These are phyloP conservation scores for Cladosporium phlei DNA, from an alignment of 2,329 filamentous ascomycete species.

Conservation along the genomic window DNA sequence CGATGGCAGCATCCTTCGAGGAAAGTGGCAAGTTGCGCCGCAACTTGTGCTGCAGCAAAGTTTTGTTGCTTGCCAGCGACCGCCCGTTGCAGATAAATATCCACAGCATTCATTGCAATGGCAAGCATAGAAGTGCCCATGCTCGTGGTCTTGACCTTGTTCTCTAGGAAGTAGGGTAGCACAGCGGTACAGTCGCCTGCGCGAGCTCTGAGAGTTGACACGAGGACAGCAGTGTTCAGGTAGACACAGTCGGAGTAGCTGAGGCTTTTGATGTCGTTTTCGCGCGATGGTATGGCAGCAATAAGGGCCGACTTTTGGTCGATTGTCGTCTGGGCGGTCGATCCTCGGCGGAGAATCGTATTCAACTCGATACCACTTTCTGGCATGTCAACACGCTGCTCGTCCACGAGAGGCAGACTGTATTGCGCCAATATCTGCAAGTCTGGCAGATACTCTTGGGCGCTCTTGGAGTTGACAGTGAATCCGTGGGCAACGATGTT, in stretches of 20 bases:
- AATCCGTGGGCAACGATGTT: constrained; percentile 96
- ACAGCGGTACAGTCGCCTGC: constrained; percentile 87
- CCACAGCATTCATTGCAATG: constrained; percentile 64
- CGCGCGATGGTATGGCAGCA: constrained; percentile 68
- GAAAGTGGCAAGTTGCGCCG: constrained; percentile 76
- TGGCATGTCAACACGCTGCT: constrained; percentile 80
- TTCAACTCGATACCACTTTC: constrained; percentile 98
- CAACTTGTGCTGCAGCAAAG: constrained; percentile 89
- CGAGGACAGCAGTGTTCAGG: constrained; percentile 79
- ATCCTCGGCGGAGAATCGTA: constrained; percentile 81
- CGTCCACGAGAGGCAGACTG: constrained; percentile 79
- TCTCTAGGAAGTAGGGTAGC: constrained; percentile 90
- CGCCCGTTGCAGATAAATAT: constrained; percentile 73
- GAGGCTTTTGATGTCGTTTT: constrained; percentile 72
- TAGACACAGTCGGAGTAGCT: constrained; percentile 91
- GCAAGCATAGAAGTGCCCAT: constrained; percentile 60
- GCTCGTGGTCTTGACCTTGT: constrained; percentile 62
- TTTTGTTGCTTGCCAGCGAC: constrained; percentile 64
- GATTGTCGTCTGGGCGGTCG: constrained; percentile 70
- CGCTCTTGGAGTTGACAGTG: constrained; percentile 66
- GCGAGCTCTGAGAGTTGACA: constrained; percentile 82
- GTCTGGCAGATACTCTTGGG: constrained; percentile 68
- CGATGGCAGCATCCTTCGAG: constrained; percentile 90
- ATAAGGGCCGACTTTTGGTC: constrained; percentile 76
- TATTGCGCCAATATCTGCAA: constrained; percentile 80